These are phyloP conservation scores for Helichrysum umbraculigerum DNA, from an alignment of 129 eudicot species.

Conservation along the genomic window DNA sequence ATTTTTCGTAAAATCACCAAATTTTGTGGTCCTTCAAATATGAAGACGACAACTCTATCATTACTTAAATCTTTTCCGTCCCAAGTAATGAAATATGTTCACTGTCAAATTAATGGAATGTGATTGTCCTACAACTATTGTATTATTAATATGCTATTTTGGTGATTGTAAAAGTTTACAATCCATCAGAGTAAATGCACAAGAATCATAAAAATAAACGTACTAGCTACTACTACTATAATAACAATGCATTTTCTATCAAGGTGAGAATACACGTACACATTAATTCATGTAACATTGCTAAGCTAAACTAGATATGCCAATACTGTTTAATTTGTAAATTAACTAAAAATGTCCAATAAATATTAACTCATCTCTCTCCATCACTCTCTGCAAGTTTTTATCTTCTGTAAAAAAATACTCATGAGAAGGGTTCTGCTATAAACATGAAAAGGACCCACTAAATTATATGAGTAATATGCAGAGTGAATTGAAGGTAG, in stretches of 20 bases:
- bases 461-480: not conserved
- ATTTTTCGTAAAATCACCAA: not conserved
- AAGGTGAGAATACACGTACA: too few species aligned
- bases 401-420: not conserved
- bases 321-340: too few species aligned
- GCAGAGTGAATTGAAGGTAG: not conserved
- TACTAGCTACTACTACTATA: too few species aligned
- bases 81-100: not conserved
- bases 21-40: not conserved
- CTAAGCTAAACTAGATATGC: too few species aligned
- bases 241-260: not conserved
- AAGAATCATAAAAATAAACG: too few species aligned
- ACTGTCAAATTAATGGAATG: not conserved
- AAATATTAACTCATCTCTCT: not conserved
- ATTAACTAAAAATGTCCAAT: not conserved
- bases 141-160: not conserved
- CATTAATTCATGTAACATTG: not conserved
- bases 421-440: slow-evolving; percentile 1
- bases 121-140: not conserved
- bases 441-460: slow-evolving; percentile 3
- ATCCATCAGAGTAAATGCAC: not conserved
- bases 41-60: slow-evolving; percentile 2
- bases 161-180: not conserved
- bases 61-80: not conserved
- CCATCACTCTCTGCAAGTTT: not conserved